Evolutionary conservation across 257 asterid species (phyloP), one percentile per base, ranked within the genome.

Genomic region (Nicotiana sylvestris): DNA sequence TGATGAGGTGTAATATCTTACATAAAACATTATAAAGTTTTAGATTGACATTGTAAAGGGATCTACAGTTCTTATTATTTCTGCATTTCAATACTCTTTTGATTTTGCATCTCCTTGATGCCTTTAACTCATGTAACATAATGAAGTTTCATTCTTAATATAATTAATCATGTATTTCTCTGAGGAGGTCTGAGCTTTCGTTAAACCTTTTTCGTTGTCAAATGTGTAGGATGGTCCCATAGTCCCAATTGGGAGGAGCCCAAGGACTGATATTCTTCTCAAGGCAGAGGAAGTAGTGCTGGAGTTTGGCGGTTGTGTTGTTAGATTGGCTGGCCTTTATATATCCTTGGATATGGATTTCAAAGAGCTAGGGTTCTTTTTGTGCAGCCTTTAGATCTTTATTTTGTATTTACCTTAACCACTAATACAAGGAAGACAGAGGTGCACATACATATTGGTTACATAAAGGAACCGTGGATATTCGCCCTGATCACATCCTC

Each of bases 321-420:
- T 94, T 85, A 92, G 99, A 93, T 88, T 96, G 84, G 97, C 99
- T 80, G 99, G 98, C 84, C 98, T 96, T 70, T 96, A 94, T 88
- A 96, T 96, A 96, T 96, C 99, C 98, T 94, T 92, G 37, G 57
- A 49, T 84, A 76, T 58, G 55, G 81, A 76, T 68, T 39, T 85
- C 64, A 33, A 69, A 81, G 82, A 80, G 11, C 66, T 32, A 35
- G 55, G 25, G 37, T 35, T 84, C 55, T 83, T 81, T 66, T 46
- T 46, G n/a, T 74, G 62, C 7, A 51, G 15, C 55, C 70, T 9
- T 65, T 29, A 46, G 49, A 76, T 64, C 55, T 80, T 79, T 76
- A 9, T 17, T 64, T 43, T 66, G 29, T 29, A 83, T 57, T 85
- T 57, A 33, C 92, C 97, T 90, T 94, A 90, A 96, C 97, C 86